Conservation (phyloP, 169 alveolate species). For the Amoebophrya sp. region DNA sequence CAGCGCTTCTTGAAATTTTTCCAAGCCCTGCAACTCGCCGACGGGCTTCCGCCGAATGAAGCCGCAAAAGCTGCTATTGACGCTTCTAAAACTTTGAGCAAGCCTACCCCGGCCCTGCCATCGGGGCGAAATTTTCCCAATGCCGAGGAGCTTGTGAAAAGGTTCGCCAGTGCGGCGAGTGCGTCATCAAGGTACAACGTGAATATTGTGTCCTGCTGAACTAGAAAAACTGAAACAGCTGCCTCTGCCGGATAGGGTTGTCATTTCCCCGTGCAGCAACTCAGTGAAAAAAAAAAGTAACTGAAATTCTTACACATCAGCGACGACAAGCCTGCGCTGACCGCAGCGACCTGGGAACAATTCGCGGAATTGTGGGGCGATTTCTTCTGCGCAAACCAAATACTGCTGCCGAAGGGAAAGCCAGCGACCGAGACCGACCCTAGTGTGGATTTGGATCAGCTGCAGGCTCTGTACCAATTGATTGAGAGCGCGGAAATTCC, state of each 20-base stretch:
- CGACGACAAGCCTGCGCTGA: too few relatives aligned
- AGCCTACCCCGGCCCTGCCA: too few relatives aligned
- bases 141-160: too few relatives aligned
- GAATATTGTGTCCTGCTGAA: too few relatives aligned
- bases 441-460: neutral
- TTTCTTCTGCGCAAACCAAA: neutral
- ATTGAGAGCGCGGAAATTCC: neutral
- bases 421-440: neutral
- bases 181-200: too few relatives aligned
- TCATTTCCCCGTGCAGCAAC: too few relatives aligned
- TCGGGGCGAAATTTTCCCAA: too few relatives aligned
- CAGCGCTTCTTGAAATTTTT: neutral
- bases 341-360: neutral
- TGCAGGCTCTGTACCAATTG: neutral
- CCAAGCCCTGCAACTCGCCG: neutral
- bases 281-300: too few relatives aligned
- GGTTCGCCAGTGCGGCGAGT: too few relatives aligned
- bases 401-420: neutral
- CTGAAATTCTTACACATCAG: too few relatives aligned
- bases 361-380: neutral
- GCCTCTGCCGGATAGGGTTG: too few relatives aligned
- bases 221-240: too few relatives aligned
- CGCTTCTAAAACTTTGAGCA: neutral
- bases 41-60: neutral
- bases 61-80: neutral